Base-by-base conservation (phyloP, 148 eudicot species). In the Camellia japonica region DNA sequence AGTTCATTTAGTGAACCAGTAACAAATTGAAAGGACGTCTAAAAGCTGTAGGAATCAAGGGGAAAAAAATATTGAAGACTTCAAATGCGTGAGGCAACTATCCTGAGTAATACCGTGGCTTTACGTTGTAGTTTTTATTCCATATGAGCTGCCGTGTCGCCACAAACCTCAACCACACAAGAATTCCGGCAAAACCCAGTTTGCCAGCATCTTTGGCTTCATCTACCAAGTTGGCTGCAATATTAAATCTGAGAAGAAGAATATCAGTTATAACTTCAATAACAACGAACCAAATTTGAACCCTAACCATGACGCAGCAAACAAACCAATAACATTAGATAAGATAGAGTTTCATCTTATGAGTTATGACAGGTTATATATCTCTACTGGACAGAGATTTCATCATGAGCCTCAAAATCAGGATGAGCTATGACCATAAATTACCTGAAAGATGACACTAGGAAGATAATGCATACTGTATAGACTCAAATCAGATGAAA, bases 141-240 rank as follows among this genome's bases (percentile, higher is more conserved):
- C 99, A 96, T 84, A 94, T 89, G 72, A 96, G 90, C 86, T 96
- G 99, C 81, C 99, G 89, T 77, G 98, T 92, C 54, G 99, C 98
- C 97, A 96, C 92, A 79, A 92, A 96, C 83, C 99, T 91, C 98
- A 96, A 90, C 99, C 99, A 96, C 74, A 96, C 99, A 82, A 96
- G 88, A 82, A 96, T 88, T 63, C 91, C 99, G 69, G 98, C 97
- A 88, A 96, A 92, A 55, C 99, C 99, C 71, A 91, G 82, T 81
- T 92, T 88, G 79, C 98, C 99, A 85, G 94, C 92, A 52, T 82
- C 82, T 70, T 84, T 83, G 43, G 99, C 99, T 82, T 92, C 90
- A 76, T 88, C 89, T 62, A 94, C 86, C 90, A 96, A 84, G 89
- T 92, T 97, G 74, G 98, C 95, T 62, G 94, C 98, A 79, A 96